Base-by-base conservation (phyloP, 345 rosid species). In the Populus simonii region DNA sequence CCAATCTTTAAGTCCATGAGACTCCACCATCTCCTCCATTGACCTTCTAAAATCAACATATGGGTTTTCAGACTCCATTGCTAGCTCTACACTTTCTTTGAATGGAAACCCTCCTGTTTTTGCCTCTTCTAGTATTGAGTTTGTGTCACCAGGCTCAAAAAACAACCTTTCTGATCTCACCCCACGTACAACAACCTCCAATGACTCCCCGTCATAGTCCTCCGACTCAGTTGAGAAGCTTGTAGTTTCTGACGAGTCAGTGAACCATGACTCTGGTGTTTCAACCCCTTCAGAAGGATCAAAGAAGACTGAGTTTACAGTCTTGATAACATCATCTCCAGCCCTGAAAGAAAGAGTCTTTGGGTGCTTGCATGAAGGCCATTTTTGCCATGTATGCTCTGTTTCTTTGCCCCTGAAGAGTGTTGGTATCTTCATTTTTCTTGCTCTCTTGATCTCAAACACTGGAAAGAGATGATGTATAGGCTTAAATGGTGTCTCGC, bases 11-110 rank as follows among this genome's bases (percentile, higher is more conserved):
- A 92, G 66, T 51, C 88, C 88, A 73, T 89, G 87, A 35, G 86
- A 81, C 81, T 88, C 87, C 78, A 92, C 98, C 94, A 96, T 96
- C 79, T 92, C 92, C 85, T 92, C 97, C 98, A 96, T 96, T 0
- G 97, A 92, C n/a, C 84, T 81, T 80, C 88, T 87, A 82, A 96
- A 96, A 73, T 96, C 99, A 6, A 65, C 36, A 65, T 93, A 92
- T 1, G 98, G 99, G 68, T 93, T 87, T 38, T 86, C 92, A 0
- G 99, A 92, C 59, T 93, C 96, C 90, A 96, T 78, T 2, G 94
- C 85, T 27, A 93, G 51, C 27, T 84, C 85, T 38, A 91, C 89
- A 41, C 94, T 87, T 72, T 88, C 92, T 77, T 88, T 85, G 65
- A 90, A 87, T 10, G 86, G 83, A 35, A 78, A 69, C 81, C 73